A percentile compares a stretch with the other conserved stretches of the same genome.
Conservation (phyloP, 805 yeast genomes). For the Nakazawaea wyomingensis region DNA sequence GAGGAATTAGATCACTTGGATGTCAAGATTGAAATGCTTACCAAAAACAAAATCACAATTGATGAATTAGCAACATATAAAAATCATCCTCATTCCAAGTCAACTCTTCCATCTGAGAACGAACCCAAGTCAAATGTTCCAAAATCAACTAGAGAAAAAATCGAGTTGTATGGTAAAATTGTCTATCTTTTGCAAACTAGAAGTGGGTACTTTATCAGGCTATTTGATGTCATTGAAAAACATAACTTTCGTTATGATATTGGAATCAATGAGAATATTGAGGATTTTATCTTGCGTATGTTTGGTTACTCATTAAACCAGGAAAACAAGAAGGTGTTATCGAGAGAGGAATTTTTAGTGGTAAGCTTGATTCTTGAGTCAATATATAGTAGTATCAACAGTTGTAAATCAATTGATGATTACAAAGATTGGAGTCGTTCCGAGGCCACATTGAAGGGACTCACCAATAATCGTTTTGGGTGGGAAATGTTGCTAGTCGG, state of each 20-base stretch:
- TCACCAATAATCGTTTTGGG: slow-evolving; percentile 17
- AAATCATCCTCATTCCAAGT: slow-evolving; percentile 27
- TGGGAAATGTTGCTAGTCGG: slow-evolving; percentile 43
- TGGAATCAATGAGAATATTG: slow-evolving; percentile 25
- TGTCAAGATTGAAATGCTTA: slow-evolving; percentile 70
- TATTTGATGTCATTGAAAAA: slow-evolving; percentile 34
- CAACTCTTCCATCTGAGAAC: slow-evolving; percentile 13
- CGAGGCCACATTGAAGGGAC: slow-evolving; percentile 17
- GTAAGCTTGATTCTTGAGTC: slow-evolving; percentile 50
- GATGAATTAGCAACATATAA: slow-evolving; percentile 53
- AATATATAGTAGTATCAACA: slow-evolving; percentile 35
- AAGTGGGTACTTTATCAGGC: slow-evolving; percentile 60
- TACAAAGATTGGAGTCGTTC: slow-evolving; percentile 21
- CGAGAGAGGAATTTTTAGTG: slow-evolving; percentile 68
- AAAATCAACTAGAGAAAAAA: slow-evolving; percentile 42
- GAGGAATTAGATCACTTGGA: slow-evolving; percentile 70
- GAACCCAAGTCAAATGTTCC: slow-evolving; percentile 17
- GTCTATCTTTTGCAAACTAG: slow-evolving; percentile 83
- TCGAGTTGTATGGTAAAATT: slow-evolving; percentile 69
- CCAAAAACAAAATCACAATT: slow-evolving; percentile 71
- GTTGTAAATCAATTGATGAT: slow-evolving; percentile 15
- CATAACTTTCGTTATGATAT: slow-evolving; percentile 18
- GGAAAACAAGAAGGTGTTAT: slow-evolving; percentile 24
- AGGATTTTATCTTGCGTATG: slow-evolving; percentile 30
- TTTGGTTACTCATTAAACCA: slow-evolving; percentile 24